phyloP scores from a whole-genome alignment of 179 eudicot genomes.

The Dionaea muscipula region DNA sequence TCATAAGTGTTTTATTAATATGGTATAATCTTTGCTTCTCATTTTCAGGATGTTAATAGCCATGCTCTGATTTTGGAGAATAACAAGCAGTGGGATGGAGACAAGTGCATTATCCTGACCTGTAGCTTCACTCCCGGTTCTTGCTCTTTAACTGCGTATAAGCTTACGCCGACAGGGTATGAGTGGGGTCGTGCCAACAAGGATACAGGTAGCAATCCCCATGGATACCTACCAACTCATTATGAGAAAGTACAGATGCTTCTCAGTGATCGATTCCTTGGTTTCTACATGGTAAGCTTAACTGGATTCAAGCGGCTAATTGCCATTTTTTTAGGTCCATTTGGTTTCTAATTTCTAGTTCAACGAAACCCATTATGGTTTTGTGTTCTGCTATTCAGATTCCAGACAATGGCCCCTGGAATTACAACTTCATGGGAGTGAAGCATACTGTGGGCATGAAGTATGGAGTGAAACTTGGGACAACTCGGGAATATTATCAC shows the following conservation, averaged over 20 bases:
- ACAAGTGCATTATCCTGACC: constrained; percentile 78
- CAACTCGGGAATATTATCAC: constrained; percentile 68
- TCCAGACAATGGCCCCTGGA: constrained; percentile 93
- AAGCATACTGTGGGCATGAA: constrained; percentile 72
- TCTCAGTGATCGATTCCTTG: constrained; percentile 94
- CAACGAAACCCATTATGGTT: too few relatives aligned
- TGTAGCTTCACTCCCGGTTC: constrained; percentile 99
- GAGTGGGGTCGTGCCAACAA: constrained; percentile 96
- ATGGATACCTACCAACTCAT: constrained; percentile 89
- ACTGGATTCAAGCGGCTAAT: background rate
- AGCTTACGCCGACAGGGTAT: constrained; percentile 91
- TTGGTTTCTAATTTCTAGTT: background rate
- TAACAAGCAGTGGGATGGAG: constrained; percentile 98
- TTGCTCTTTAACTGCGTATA: constrained; percentile 92
- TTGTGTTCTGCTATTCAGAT: constrained; percentile 20
- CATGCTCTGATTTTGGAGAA: constrained; percentile 86
- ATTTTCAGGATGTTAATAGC: constrained; percentile 59
- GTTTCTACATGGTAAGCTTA: constrained; percentile 83
- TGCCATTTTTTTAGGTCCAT: background rate
- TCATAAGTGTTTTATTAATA: background rate
- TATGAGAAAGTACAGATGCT: constrained; percentile 99
- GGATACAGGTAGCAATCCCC: constrained; percentile 79
- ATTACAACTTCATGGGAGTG: constrained; percentile 96
- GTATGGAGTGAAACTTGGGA: constrained; percentile 72
- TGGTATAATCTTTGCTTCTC: background rate